A percentile compares a stretch with the other conserved stretches of the same genome.
Evolutionary conservation across 2,329 filamentous ascomycete genomes (phyloP).

Genomic region (Cadophora gregata): DNA sequence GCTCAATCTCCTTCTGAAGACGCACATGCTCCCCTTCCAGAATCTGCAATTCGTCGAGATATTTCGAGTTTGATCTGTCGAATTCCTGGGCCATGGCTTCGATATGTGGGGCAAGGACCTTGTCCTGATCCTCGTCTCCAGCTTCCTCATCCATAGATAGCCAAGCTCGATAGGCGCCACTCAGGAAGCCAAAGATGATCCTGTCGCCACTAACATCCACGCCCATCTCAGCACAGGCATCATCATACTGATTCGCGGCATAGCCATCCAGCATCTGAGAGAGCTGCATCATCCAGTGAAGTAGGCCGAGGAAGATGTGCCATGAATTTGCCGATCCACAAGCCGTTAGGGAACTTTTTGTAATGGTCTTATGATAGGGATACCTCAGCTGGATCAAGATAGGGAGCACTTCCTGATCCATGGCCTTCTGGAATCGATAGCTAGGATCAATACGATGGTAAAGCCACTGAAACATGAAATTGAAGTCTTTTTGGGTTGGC

Average conservation of each 20-base stretch:
- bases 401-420: constrained; percentile 92
- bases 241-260: constrained; percentile 78
- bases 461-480: constrained; percentile 96
- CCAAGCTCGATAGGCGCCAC: constrained; percentile 91
- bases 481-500: constrained; percentile 98
- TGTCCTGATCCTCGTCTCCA: constrained; percentile 81
- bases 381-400: constrained; percentile 94
- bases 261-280: constrained; percentile 93
- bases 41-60: constrained; percentile 81
- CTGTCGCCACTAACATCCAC: constrained; percentile 88
- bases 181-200: constrained; percentile 93
- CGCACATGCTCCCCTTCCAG: constrained; percentile 86
- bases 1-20: constrained; percentile 84
- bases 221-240: constrained; percentile 86
- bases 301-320: constrained; percentile 89
- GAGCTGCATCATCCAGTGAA: constrained; percentile 99
- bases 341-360: constrained; percentile 92
- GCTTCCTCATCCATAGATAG: constrained; percentile 89
- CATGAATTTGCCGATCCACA: constrained; percentile 92
- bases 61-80: constrained; percentile 81
- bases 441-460: constrained; percentile 95
- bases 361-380: constrained; percentile 93
- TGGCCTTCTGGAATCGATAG: constrained; percentile 91
- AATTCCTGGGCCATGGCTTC: constrained; percentile 89
- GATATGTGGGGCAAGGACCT: constrained; percentile 81